Evolutionary conservation across 2,329 filamentous ascomycete species (phyloP), one percentile per base, ranked within the genome.

Genomic region (Microascus cirrosus): DNA sequence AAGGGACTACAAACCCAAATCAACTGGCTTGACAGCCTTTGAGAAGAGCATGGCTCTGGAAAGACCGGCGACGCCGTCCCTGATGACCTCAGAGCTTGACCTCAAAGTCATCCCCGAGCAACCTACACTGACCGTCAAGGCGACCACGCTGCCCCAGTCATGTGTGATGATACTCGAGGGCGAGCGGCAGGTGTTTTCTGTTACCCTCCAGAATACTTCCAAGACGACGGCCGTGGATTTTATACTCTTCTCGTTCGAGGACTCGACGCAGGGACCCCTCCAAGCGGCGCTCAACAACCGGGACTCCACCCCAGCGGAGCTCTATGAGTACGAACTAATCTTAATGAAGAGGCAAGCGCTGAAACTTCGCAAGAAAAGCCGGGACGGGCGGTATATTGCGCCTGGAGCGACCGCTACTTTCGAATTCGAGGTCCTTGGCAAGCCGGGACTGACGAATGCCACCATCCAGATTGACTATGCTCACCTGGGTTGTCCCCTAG

Each of bases 131-230:
- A 74, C 85, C 2, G 79, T 96, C 22, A 86, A 89, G 65, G 85
- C 85, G 8, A 87, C 86, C 3, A 90, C 87, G 13, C 77, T 96
- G 1, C 83, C 87, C 0, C 92, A 96, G 66, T 89, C 88, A 24
- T 89, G 90, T 11, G 75, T 96, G 39, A 96, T 96, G 91, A 80
- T 99, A 12, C 77, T 99, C 6, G 93, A 97, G 72, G 94, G 94
- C 51, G 93, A 99, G 70, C 82, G 81, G 24, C 86, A 85, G 63
- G 76, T 77, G 0, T 95, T 97, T 66, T 86, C 82, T 0, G 79
- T 96, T 18, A 92, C 87, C 0, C 74, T 97, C 15, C 82, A 87
- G 63, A 99, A 99, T 63, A 76, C 83, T 10, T 94, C 90, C 0
- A 63, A 68, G 7, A 74, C 77, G 1, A 91, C 87, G 1, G 77